Evolutionary conservation across 805 yeast species (phyloP).

Genomic region (Ogataea nitratoaversa): DNA sequence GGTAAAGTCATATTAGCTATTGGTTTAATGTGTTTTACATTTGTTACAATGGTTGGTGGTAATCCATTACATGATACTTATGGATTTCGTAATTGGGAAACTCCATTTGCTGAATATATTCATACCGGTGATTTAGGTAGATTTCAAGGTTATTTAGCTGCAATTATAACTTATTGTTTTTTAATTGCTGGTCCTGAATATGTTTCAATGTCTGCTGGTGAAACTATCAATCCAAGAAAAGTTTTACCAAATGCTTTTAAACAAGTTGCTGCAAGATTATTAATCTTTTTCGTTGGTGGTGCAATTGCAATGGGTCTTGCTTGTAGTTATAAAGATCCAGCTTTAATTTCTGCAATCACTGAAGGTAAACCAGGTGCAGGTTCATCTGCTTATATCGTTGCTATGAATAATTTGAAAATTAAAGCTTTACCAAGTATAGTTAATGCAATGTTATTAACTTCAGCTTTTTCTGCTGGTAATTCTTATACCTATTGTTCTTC

Average conservation of each 20-base stretch:
- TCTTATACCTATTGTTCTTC: constrained; percentile 45
- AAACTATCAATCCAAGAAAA: constrained; percentile 44
- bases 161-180: constrained; percentile 39
- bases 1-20: constrained; percentile 41
- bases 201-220: constrained; percentile 45
- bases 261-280: constrained; percentile 41
- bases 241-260: constrained; percentile 44
- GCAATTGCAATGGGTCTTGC: constrained; percentile 43
- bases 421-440: constrained; percentile 42
- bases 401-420: constrained; percentile 42
- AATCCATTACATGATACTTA: constrained; percentile 40
- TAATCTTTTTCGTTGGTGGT: constrained; percentile 45
- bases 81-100: constrained; percentile 32
- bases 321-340: constrained; percentile 40
- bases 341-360: constrained; percentile 29
- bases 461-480: constrained; percentile 47
- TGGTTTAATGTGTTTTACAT: constrained; percentile 41
- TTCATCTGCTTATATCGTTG: constrained; percentile 45
- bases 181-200: constrained; percentile 49
- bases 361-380: constrained; percentile 41
- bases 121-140: constrained; percentile 40
- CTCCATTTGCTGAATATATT: constrained; percentile 34
- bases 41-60: constrained; percentile 49
- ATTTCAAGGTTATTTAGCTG: constrained; percentile 42
- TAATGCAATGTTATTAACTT: constrained; percentile 38